Conservation (phyloP, 1,139 yeast species). For the Sugiyamaella novakii region DNA sequence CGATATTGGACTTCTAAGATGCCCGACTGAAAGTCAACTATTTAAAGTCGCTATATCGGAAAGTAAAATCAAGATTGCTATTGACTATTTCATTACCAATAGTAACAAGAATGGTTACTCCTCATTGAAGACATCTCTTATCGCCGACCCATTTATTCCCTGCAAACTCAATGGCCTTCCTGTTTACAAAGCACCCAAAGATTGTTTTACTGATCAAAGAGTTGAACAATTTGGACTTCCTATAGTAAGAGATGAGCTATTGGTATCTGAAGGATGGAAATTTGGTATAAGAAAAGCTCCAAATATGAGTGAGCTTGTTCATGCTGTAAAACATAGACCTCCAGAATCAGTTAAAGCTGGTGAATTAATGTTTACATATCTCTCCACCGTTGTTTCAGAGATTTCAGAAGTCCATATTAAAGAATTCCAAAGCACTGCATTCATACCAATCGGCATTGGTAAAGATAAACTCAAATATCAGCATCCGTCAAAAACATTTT, state of each 20-base stretch:
- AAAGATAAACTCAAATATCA: constrained; percentile 22
- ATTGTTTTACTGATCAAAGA: constrained; percentile 35
- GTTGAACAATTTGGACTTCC: constrained; percentile 40
- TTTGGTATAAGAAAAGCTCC: constrained; percentile 42
- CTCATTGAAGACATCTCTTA: constrained; percentile 22
- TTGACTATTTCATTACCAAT: constrained; percentile 38
- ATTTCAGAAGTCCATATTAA: constrained; percentile 30
- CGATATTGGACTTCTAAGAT: constrained; percentile 38
- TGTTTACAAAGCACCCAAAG: constrained; percentile 32
- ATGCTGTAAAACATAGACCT: constrained; percentile 32
- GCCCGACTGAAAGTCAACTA: constrained; percentile 36
- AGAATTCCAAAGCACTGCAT: constrained; percentile 26
- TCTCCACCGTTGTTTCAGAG: constrained; percentile 35
- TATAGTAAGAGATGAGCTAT: constrained; percentile 32
- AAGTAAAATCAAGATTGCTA: constrained; percentile 32
- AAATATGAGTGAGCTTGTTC: constrained; percentile 30
- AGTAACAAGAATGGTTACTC: constrained; percentile 34
- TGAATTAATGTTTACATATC: constrained; percentile 37
- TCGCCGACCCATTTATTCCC: constrained; percentile 33
- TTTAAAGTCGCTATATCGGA: constrained; percentile 29
- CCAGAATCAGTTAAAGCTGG: constrained; percentile 33
- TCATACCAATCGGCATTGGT: constrained; percentile 37
- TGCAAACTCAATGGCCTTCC: constrained; percentile 25
- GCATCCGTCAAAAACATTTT: constrained; percentile 34
- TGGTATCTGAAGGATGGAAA: constrained; percentile 37